Evolutionary conservation across 164 flowering plant species (phyloP).

Genomic region (Vitis riparia): DNA sequence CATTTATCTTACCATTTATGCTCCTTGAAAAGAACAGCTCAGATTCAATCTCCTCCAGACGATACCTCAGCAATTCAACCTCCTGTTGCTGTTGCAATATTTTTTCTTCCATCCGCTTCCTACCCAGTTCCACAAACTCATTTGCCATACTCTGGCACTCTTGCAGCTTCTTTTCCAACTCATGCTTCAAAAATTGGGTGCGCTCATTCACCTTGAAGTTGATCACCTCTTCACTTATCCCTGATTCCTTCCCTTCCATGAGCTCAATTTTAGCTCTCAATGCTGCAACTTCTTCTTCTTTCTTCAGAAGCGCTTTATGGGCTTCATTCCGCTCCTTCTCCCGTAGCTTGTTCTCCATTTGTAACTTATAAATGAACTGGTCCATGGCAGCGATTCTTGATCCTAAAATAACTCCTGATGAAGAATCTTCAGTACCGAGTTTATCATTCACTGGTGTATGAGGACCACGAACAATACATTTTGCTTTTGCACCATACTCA

Average conservation of each 20-base stretch:
- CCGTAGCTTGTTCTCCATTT: constrained; percentile 76
- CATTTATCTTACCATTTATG: constrained; percentile 13
- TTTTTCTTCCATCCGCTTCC: constrained; percentile 83
- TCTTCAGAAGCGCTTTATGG: constrained; percentile 58
- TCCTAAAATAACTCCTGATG: constrained; percentile 65
- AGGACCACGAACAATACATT: constrained; percentile 92
- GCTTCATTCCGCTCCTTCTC: constrained; percentile 86
- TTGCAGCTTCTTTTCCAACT: constrained; percentile 66
- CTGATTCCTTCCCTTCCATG: constrained; percentile 35
- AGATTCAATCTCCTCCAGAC: constrained; percentile 77
- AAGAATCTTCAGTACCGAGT: constrained; percentile 54
- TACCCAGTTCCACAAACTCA: constrained; percentile 69
- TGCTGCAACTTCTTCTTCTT: constrained; percentile 75
- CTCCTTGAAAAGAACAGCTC: constrained; percentile 48
- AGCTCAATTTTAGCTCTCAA: constrained; percentile 55
- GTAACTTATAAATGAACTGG: constrained; percentile 78
- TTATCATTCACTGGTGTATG: constrained; percentile 75
- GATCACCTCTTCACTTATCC: constrained; percentile 66
- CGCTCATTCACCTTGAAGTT: constrained; percentile 71
- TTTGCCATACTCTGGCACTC: constrained; percentile 79
- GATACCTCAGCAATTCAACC: constrained; percentile 64
- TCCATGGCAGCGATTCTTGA: constrained; percentile 93
- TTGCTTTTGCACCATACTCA: constrained; percentile 99
- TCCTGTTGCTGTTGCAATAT: constrained; percentile 79
- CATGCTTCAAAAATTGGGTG: constrained; percentile 46